A percentile compares a stretch with the other conserved stretches of the same genome.
These are phyloP conservation scores for Daldinia eschscholtzii DNA, from an alignment of 2,329 filamentous ascomycete species.

Conservation along the genomic window DNA sequence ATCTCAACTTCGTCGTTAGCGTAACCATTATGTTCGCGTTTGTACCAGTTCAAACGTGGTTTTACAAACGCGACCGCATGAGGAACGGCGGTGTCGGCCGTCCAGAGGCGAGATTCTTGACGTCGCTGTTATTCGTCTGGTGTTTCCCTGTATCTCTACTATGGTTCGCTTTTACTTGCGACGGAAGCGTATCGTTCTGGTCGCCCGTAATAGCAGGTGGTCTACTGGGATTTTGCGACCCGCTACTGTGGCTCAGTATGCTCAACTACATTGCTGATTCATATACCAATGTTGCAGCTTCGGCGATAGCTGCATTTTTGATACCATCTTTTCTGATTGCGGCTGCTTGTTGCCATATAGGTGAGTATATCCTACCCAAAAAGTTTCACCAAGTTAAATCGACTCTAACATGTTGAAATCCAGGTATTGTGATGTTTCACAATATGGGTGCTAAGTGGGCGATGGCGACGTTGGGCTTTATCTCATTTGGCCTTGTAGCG, in stretches of 20 bases:
- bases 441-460: constrained; percentile 58
- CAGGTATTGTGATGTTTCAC: constrained; percentile 54
- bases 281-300: constrained; percentile 58
- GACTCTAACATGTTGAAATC: constrained; percentile 22
- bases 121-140: constrained; percentile 58
- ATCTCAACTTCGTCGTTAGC: constrained; percentile 59
- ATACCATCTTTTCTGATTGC: constrained; percentile 59
- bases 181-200: constrained; percentile 57
- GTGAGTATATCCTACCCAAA: constrained; percentile 44
- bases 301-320: constrained; percentile 58
- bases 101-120: constrained; percentile 58
- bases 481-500: constrained; percentile 56
- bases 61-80: constrained; percentile 56
- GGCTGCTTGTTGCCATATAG: constrained; percentile 56
- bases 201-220: constrained; percentile 57
- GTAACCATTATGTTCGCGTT: constrained; percentile 58
- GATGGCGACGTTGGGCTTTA: constrained; percentile 57
- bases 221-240: constrained; percentile 57
- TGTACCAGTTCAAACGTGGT: constrained; percentile 58
- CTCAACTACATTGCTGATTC: constrained; percentile 59
- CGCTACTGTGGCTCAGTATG: constrained; percentile 59
- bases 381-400: neutral
- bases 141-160: constrained; percentile 58
- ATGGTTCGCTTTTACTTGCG: constrained; percentile 59
- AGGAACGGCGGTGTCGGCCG: constrained; percentile 53